Evolutionary conservation across 768 basidiomycete genomes (phyloP).

Genomic region (Tylopilus subfusipes): DNA sequence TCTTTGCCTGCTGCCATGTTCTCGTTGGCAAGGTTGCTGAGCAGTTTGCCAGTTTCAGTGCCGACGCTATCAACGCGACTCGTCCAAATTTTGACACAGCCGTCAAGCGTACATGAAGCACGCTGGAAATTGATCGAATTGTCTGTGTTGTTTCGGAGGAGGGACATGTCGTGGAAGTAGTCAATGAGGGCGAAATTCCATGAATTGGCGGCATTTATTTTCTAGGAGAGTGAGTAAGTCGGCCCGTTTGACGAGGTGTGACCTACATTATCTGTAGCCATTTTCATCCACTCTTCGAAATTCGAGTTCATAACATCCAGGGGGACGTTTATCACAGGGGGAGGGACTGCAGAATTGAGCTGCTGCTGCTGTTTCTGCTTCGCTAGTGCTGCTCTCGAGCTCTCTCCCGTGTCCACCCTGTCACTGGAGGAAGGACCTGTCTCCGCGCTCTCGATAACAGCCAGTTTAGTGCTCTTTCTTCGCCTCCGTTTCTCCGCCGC

Average conservation of each 20-base stretch:
- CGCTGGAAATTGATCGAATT: conserved; percentile 99
- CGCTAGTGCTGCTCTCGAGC: conserved; percentile 42
- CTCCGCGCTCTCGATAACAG: conserved; percentile 52
- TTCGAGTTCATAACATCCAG: conserved; percentile 88
- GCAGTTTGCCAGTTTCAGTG: conserved; percentile 92
- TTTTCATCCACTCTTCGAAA: conserved; percentile 99
- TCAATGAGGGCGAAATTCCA: conserved; percentile 99
- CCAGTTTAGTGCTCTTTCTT: conserved; percentile 71
- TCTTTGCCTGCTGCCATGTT: conserved; percentile 57
- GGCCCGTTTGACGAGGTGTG: neutral
- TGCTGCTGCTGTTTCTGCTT: conserved; percentile 59
- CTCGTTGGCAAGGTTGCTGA: conserved; percentile 79
- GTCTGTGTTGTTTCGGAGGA: conserved; percentile 87
- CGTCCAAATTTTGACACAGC: conserved; percentile 99
- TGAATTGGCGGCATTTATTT: conserved; percentile 97
- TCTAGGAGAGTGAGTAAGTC: conserved; percentile 47
- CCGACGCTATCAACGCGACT: conserved; percentile 95
- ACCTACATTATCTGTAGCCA: conserved; percentile 94
- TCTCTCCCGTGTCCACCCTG: conserved; percentile 35
- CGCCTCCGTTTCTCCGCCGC: conserved; percentile 80
- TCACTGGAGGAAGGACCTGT: conserved; percentile 54
- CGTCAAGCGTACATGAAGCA: conserved; percentile 94
- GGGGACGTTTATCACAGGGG: conserved; percentile 57
- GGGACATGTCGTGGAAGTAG: conserved; percentile 98
- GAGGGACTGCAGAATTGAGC: conserved; percentile 55